Conservation (phyloP, 495 filamentous ascomycete species). For the Hypoxylon lenormandii region DNA sequence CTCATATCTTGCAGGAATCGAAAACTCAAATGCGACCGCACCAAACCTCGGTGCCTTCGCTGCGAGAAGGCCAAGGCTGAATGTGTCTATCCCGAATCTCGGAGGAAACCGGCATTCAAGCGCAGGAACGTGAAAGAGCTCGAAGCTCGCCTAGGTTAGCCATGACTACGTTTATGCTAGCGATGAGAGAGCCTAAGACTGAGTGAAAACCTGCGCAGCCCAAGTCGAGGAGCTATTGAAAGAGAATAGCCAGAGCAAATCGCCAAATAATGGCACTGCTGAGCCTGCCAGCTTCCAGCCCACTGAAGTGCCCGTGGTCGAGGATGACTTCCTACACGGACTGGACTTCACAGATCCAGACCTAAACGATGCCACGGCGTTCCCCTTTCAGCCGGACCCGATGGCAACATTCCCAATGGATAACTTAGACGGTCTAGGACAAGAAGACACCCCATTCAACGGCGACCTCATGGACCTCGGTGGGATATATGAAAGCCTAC, state of each 20-base stretch:
- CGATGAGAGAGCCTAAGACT: background rate
- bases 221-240: conserved; percentile 63
- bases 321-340: conserved; percentile 38
- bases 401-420: conserved; percentile 10
- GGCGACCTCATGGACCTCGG: conserved; percentile 56
- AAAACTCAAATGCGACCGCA: conserved; percentile 75
- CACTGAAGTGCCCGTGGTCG: conserved; percentile 22
- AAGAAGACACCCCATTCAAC: conserved; percentile 16
- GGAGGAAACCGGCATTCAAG: conserved; percentile 89
- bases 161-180: background rate
- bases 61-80: conserved; percentile 76
- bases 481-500: conserved; percentile 58
- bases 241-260: conserved; percentile 45
- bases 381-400: conserved; percentile 31
- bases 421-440: conserved; percentile 21
- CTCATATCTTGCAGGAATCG: conserved; percentile 67
- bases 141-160: conserved; percentile 79
- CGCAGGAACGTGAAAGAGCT: conserved; percentile 86
- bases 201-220: conserved; percentile 47
- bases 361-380: conserved; percentile 22
- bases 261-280: background rate
- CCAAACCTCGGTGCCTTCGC: conserved; percentile 76
- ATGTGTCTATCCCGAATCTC: conserved; percentile 84
- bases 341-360: conserved; percentile 37
- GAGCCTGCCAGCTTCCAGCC: conserved; percentile 15